Evolutionary conservation across 129 eudicot species (phyloP), one percentile per base, ranked within the genome.

Genomic region (Lactuca saligna): DNA sequence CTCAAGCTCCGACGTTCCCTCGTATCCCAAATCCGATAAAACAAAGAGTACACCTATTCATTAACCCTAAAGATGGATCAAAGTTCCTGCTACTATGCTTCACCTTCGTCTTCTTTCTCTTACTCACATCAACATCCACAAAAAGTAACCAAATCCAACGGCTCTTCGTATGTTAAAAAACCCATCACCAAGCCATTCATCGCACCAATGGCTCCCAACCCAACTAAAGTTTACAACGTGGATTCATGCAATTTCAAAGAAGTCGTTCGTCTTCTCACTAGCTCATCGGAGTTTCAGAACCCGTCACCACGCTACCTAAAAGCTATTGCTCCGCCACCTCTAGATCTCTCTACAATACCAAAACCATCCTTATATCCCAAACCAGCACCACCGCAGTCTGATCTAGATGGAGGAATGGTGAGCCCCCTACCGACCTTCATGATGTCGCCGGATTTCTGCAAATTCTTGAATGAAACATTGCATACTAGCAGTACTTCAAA

Each of bases 261-360:
- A 39, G 80, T 82, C 13, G 97, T 91, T 50, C 97, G 89, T 41
- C 35, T 51, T 77, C 90, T 91, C 53, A 91, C 95, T 6, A 66
- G 85, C 31, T 68, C 79, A 6, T 78, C 77, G 3, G 80, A 75
- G 54, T 78, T 68, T 61, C 87, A 87, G 53, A 58, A 31, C 82
- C 69, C 72, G 6, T 39, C 77, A 8, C 9, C 78, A 34, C 51
- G 67, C 17, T 75, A 66, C 29, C 77, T 59, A 42, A 67, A 78
- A 46, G 84, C 57, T 42, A 53, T 79, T 4, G 85, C 87, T 2
- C 91, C 91, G 3, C 91, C 87, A 1, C 79, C 87, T 10, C 87
- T 82, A 5, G 57, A 57, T 17, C 79, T 84, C 13, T 70, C 81
- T 0, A 8, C 71, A 3, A 17, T 60, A n/a, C 53, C 75, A 12